Evolutionary conservation across 2,329 filamentous ascomycete species (phyloP).

Genomic region (Thyridium curvatum): DNA sequence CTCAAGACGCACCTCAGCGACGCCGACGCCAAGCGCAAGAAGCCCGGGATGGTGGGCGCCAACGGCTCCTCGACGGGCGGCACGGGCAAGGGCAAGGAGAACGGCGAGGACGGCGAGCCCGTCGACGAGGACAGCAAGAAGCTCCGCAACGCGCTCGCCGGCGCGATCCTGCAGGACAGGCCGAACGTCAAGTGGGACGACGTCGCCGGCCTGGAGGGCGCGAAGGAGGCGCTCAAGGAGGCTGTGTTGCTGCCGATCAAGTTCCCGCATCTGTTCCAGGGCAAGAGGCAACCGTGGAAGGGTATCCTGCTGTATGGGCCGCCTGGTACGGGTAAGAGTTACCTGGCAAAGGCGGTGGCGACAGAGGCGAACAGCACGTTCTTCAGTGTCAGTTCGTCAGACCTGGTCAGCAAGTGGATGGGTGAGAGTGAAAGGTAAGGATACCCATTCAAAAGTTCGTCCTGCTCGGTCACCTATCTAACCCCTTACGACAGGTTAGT

Average conservation of each 20-base stretch:
- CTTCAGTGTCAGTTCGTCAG: conserved; percentile 96
- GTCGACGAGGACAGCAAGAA: conserved; percentile 92
- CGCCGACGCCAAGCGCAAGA: conserved; percentile 63
- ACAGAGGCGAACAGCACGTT: conserved; percentile 99
- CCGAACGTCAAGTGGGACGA: conserved; percentile 98
- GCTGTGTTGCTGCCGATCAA: conserved; percentile 97
- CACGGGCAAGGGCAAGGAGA: conserved; percentile 52
- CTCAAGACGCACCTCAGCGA: conserved; percentile 85
- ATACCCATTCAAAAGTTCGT: background rate
- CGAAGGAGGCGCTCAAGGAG: conserved; percentile 96
- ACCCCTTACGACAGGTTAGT: conserved; percentile 59
- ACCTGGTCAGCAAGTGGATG: conserved; percentile 99
- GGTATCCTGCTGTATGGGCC: conserved; percentile 94
- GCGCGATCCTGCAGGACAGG: conserved; percentile 90
- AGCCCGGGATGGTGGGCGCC: conserved; percentile 63
- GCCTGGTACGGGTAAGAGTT: conserved; percentile 95
- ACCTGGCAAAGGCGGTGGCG: conserved; percentile 92
- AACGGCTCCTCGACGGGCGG: conserved; percentile 62
- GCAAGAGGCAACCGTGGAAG: conserved; percentile 97
- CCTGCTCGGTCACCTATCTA: conserved; percentile 10
- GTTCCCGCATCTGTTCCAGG: conserved; percentile 92
- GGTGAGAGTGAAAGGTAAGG: conserved; percentile 91
- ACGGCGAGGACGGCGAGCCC: conserved; percentile 49
- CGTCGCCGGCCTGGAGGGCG: conserved; percentile 86
- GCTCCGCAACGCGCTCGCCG: conserved; percentile 79